Evolutionary conservation across 1,284 basidiomycete species (phyloP).

Genomic region (Microbotryomycetes sp.): DNA sequence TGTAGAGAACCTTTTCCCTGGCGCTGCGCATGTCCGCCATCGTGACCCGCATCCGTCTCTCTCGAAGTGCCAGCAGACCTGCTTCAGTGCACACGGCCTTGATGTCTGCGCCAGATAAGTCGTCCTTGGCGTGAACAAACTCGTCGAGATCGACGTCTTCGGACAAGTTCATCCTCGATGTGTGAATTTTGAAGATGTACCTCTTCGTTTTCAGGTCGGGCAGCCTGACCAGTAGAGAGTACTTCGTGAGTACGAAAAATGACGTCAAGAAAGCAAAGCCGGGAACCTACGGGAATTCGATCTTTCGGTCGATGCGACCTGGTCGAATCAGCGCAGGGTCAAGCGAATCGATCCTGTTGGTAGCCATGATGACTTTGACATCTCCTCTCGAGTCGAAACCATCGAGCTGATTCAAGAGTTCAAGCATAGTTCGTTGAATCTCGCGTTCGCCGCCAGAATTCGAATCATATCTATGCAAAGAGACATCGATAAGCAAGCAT

Average conservation of each 20-base stretch:
- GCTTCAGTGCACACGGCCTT: slow-evolving; percentile 81
- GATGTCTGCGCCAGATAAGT: slow-evolving; percentile 89
- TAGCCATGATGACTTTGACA: slow-evolving; percentile 91
- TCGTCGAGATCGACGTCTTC: slow-evolving; percentile 95
- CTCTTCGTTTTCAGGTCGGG: slow-evolving; percentile 95
- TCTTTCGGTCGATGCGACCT: slow-evolving; percentile 97
- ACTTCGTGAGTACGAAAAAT: too few relatives aligned
- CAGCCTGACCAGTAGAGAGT: slow-evolving; percentile 66
- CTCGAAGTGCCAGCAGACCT: slow-evolving; percentile 84
- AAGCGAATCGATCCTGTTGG: slow-evolving; percentile 86
- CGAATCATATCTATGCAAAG: slow-evolving; percentile 41
- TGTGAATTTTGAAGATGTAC: slow-evolving; percentile 97
- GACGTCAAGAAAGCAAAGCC: neutral
- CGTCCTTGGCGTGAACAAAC: slow-evolving; percentile 92
- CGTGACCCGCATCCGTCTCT: slow-evolving; percentile 92
- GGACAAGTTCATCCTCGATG: slow-evolving; percentile 85
- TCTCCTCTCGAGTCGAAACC: slow-evolving; percentile 99
- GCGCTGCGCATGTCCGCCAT: slow-evolving; percentile 49
- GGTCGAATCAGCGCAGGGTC: slow-evolving; percentile 97
- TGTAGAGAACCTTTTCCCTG: slow-evolving; percentile 38
- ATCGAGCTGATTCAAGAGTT: slow-evolving; percentile 66
- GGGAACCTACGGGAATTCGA: slow-evolving; percentile 46
- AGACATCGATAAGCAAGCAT: too few relatives aligned
- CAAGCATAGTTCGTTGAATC: slow-evolving; percentile 45
- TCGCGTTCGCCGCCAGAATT: slow-evolving; percentile 46